Evolutionary conservation across 1,139 yeast species (phyloP), one percentile per base, ranked within the genome.

Genomic region (Kurtzmaniella quercitrusa): DNA sequence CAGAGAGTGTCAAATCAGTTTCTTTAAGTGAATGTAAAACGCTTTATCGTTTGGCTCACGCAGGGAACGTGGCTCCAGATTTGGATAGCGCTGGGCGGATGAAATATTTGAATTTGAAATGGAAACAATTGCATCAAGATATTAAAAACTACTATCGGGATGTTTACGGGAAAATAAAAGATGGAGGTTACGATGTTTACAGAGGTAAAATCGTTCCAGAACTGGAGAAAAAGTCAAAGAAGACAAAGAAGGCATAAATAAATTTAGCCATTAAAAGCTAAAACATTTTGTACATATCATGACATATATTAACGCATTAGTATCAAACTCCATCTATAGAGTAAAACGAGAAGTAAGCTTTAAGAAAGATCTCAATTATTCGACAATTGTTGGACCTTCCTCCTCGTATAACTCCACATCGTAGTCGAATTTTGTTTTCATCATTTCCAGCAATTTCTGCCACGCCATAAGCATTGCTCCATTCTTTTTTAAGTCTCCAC

Each of bases 141-240:
- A 58, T 59, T 36, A 63, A 63, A 47, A 60, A 59, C 19, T 42
- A 40, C 4, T 56, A 58, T 33, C 43, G 61, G 6, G 53, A 48
- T 16, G 69, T 64, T 36, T 68, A 66, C 42, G 52, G 57, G 19
- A 49, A 53, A 9, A 48, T 68, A n/a, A 44, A 65, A 38, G 48
- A 51, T 26, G 49, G 46, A 32, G 76, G 75, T 0, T 53, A 56
- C 37, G 69, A 65, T 43, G 56, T 68, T 23, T 50, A 57, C 36
- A 50, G 50, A 35, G 76, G 76, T 3, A 45, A 62, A 45, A 50
- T 66, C 16, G 54, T 63, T 19, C 46, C 54, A 18, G 45, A 53
- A 6, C 60, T 53, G 34, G 54, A 50, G 38, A 60, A 56, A 50
- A 37, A 39, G 30, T 44, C 36, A 47, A 47, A 37, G 43, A 39